A percentile compares a stretch with the other conserved stretches of the same genome.
phyloP scores from a whole-genome alignment of 805 yeast species.

The Blastobotrys attinorum region DNA sequence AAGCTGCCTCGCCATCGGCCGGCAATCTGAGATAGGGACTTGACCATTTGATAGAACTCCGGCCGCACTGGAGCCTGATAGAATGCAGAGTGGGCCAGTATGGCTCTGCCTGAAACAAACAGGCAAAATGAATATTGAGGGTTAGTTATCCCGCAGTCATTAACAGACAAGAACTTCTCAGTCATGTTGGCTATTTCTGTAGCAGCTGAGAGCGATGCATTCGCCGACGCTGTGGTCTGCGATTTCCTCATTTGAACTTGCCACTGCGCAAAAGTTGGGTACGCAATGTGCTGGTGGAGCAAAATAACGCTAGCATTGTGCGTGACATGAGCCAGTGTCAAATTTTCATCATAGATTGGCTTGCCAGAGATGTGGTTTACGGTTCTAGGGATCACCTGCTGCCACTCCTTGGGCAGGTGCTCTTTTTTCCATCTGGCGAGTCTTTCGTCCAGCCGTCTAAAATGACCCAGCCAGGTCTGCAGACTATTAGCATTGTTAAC shows the following conservation, averaged over 20 bases:
- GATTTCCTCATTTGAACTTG: background rate
- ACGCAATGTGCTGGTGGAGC: conserved; percentile 4
- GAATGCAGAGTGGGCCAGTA: background rate
- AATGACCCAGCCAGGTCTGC: conserved; percentile 7
- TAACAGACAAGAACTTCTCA: background rate
- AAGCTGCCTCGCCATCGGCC: background rate
- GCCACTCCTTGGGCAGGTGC: conserved; percentile 7
- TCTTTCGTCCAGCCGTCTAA: conserved; percentile 6
- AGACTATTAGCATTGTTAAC: background rate
- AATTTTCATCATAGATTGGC: background rate
- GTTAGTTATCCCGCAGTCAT: background rate
- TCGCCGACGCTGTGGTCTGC: background rate
- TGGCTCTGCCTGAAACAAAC: background rate
- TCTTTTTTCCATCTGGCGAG: conserved; percentile 7
- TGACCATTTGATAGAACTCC: background rate
- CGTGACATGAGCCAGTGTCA: conserved; percentile 6
- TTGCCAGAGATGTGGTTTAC: background rate
- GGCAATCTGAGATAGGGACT: background rate
- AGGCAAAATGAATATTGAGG: background rate
- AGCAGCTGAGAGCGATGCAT: background rate
- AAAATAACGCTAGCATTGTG: conserved; percentile 3
- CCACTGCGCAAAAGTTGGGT: background rate
- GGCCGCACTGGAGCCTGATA: background rate
- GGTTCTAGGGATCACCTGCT: background rate
- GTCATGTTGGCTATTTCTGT: background rate